Conservation (phyloP, 2,329 filamentous ascomycete genomes). For the Cryphonectria japonica region DNA sequence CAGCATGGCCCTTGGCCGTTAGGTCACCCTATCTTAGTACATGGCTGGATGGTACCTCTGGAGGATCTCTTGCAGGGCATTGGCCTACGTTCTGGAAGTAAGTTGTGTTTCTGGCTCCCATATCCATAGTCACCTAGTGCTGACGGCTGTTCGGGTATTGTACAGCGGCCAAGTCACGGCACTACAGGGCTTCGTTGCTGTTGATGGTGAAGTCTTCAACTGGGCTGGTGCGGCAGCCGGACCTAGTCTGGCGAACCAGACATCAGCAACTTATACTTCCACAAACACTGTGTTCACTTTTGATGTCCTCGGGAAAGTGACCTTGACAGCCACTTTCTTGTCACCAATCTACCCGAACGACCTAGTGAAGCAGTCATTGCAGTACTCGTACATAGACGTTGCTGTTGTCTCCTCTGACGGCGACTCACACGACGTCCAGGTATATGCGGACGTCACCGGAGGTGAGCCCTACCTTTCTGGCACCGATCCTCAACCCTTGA, state of each 20-base stretch:
- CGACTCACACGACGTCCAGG: conserved; percentile 63
- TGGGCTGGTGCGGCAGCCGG: conserved; percentile 67
- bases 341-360: conserved; percentile 72
- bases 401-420: conserved; percentile 67
- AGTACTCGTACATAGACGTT: conserved; percentile 72
- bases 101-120: conserved; percentile 37
- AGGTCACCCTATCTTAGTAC: conserved; percentile 75
- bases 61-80: conserved; percentile 68
- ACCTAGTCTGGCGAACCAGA: conserved; percentile 59
- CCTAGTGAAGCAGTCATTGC: conserved; percentile 67
- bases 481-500: not conserved
- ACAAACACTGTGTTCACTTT: conserved; percentile 73
- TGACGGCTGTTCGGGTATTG: conserved; percentile 29
- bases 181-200: conserved; percentile 71
- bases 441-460: conserved; percentile 75
- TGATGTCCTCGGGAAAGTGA: conserved; percentile 62
- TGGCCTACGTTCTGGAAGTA: conserved; percentile 74
- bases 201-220: conserved; percentile 66
- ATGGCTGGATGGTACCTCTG: conserved; percentile 67
- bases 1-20: conserved; percentile 73
- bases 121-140: not conserved
- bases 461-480: conserved; percentile 47
- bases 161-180: conserved; percentile 58
- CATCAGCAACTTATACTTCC: conserved; percentile 69
- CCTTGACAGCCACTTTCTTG: conserved; percentile 70